Evolutionary conservation across 2,329 filamentous ascomycete species (phyloP).

Genomic region (Penicillium sp.): DNA sequence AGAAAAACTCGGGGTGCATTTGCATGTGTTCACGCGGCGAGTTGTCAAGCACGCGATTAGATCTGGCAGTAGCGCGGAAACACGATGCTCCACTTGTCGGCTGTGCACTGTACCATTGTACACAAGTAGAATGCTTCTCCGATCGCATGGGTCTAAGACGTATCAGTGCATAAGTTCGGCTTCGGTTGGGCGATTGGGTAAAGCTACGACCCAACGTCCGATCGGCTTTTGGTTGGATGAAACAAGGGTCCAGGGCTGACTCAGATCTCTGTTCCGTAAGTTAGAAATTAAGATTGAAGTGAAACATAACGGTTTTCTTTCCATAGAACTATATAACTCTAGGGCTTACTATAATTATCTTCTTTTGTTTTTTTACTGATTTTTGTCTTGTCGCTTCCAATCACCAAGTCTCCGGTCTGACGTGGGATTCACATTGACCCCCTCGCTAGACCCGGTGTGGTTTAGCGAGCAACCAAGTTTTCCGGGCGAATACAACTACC

Average conservation of each 20-base stretch:
- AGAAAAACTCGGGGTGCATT: conserved; percentile 11
- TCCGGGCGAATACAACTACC: conserved; percentile 21
- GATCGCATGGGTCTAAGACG: not conserved
- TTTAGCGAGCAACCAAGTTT: conserved; percentile 10
- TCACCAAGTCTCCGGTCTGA: conserved; percentile 1
- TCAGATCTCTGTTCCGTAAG: conserved; percentile 14
- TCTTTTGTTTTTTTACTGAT: too few relatives aligned
- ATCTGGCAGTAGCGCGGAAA: conserved; percentile 13
- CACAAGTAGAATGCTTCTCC: conserved; percentile 7
- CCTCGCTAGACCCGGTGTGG: conserved; percentile 10
- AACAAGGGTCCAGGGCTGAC: conserved; percentile 25
- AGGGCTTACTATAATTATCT: not conserved
- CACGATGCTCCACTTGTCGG: not conserved
- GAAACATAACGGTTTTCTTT: not conserved
- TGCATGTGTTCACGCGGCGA: conserved; percentile 19
- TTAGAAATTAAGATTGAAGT: conserved; percentile 5
- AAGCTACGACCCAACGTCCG: conserved; percentile 10
- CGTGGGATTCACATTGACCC: conserved; percentile 4
- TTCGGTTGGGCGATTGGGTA: conserved; percentile 3
- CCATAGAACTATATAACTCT: not conserved
- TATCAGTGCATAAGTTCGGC: not conserved
- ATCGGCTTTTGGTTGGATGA: conserved; percentile 11
- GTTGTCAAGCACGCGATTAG: conserved; percentile 16
- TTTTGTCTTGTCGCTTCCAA: not conserved
- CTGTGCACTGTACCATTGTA: not conserved